Percentiles rank a stretch among this genome's conserved stretches.
phyloP scores from a whole-genome alignment of 2,329 filamentous ascomycete genomes.

The Fusarium sp. region DNA sequence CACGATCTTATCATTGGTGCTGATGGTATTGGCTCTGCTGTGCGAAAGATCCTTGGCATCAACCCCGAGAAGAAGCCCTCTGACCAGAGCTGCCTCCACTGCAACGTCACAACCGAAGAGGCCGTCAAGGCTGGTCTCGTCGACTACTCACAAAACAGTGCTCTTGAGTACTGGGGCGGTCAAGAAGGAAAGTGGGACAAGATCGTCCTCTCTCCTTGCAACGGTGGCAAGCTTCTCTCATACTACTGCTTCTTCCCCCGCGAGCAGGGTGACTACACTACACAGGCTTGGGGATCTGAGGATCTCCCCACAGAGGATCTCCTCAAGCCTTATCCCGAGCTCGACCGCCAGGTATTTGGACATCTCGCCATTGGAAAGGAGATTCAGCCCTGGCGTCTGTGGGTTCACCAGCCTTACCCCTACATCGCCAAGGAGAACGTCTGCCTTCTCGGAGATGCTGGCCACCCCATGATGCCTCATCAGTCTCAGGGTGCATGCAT shows the following conservation, averaged over 20 bases:
- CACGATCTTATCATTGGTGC: constrained; percentile 71
- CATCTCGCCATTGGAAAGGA: constrained; percentile 69
- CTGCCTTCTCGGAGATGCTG: constrained; percentile 71
- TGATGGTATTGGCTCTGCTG: constrained; percentile 73
- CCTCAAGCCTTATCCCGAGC: constrained; percentile 65
- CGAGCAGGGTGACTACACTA: constrained; percentile 58
- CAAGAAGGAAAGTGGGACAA: constrained; percentile 70
- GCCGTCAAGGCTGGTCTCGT: constrained; percentile 66
- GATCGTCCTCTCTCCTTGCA: constrained; percentile 75
- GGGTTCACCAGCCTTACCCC: constrained; percentile 69
- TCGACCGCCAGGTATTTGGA: constrained; percentile 64
- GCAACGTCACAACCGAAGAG: constrained; percentile 69
- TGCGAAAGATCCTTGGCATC: constrained; percentile 70
- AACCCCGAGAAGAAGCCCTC: constrained; percentile 66
- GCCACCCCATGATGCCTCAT: constrained; percentile 74
- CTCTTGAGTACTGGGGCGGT: constrained; percentile 76
- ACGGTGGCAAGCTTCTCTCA: constrained; percentile 68
- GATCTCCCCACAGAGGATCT: constrained; percentile 64
- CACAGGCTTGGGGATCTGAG: constrained; percentile 66
- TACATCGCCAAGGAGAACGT: constrained; percentile 60
- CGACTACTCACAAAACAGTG: constrained; percentile 67
- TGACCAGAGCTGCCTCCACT: constrained; percentile 68
- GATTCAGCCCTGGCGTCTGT: constrained; percentile 69
- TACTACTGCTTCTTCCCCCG: constrained; percentile 76
- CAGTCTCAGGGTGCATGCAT: constrained; percentile 75